A percentile compares a stretch with the other conserved stretches of the same genome.
Evolutionary conservation across 2,329 filamentous ascomycete genomes (phyloP).

Genomic region (Fusarium protoensiforme): DNA sequence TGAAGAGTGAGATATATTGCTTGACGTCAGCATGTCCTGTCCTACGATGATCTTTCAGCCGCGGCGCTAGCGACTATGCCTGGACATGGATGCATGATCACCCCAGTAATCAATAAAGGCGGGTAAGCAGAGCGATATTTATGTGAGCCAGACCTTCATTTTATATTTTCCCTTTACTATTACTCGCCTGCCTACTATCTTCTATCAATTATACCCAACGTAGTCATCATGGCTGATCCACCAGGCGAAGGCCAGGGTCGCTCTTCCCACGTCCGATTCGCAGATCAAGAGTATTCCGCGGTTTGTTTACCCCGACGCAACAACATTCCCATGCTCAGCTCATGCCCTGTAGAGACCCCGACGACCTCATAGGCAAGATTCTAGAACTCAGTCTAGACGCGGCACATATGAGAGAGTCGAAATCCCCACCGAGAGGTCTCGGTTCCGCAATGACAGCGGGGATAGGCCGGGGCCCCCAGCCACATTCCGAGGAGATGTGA

Average conservation of each 20-base stretch:
- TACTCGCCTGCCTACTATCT: not conserved
- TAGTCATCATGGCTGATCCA: slow-evolving; percentile 11
- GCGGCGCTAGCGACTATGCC: not conserved
- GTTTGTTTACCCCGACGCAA: slow-evolving; percentile 18
- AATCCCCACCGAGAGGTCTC: not conserved
- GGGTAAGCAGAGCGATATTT: not conserved
- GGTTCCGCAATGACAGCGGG: slow-evolving; percentile 6
- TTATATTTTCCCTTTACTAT: not conserved
- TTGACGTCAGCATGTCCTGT: not conserved
- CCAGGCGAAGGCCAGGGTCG: slow-evolving; percentile 17
- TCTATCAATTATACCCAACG: not conserved
- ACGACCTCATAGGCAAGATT: slow-evolving; percentile 9
- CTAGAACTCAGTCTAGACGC: slow-evolving; percentile 6
- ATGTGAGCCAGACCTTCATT: not conserved
- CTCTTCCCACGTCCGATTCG: slow-evolving; percentile 29
- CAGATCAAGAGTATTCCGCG: slow-evolving; percentile 31
- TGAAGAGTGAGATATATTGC: not conserved
- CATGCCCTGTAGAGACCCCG: slow-evolving; percentile 12
- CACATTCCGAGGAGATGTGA: not conserved
- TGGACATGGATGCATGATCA: not conserved
- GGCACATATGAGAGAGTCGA: slow-evolving; percentile 19
- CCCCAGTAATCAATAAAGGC: not conserved
- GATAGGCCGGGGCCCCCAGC: not conserved
- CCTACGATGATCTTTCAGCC: not conserved
- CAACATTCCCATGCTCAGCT: not conserved